Evolutionary conservation across 2,329 filamentous ascomycete species (phyloP), one percentile per base, ranked within the genome.

Genomic region (Nigrospora oryzae): DNA sequence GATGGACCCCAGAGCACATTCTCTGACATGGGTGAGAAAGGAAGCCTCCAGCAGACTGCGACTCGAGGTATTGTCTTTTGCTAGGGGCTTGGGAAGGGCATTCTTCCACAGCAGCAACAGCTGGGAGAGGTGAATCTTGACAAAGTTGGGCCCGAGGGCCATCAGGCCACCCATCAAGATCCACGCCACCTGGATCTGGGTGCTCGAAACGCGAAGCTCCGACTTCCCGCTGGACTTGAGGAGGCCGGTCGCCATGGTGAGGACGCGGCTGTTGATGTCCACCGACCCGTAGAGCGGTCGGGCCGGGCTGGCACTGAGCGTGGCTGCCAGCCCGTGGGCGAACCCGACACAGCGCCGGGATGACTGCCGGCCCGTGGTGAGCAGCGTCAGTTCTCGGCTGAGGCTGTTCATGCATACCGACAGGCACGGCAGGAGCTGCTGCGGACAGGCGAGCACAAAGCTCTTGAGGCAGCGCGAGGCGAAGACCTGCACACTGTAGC

Each of bases 401-500:
- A 98, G 76, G 60, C 89, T 96, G 63, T 96, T 96, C 85, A 97
- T 90, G 63, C 90, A 97, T 38, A 97, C 87, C 0, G 91, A 95
- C 15, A 97, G 81, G 51, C 89, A 93, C 3, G 89, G 87, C 5
- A 97, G 70, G 6, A 98, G 77, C 59, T 97, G 91, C 53, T 95
- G 87, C 5, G 93, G 93, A 54, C 89, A 96, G 13, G 89, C 89
- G 37, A 95, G 73, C 1, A 95, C 87, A 57, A 97, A 93, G 0
- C 78, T 81, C 54, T 91, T 89, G 55, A 97, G 71, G 58, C 89
- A 95, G 49, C 86, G 79, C 5, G 93, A 88, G 1, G 89, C 84
- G 56, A 93, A 86, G 3, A 97, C 82, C 59, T 98, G 93, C 2
- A 98, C 93, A 5, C 89, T 93, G 63, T 97, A 97, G 64, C 89